Base-by-base conservation (phyloP, 768 basidiomycete species). In the Podaxis pistillaris region DNA sequence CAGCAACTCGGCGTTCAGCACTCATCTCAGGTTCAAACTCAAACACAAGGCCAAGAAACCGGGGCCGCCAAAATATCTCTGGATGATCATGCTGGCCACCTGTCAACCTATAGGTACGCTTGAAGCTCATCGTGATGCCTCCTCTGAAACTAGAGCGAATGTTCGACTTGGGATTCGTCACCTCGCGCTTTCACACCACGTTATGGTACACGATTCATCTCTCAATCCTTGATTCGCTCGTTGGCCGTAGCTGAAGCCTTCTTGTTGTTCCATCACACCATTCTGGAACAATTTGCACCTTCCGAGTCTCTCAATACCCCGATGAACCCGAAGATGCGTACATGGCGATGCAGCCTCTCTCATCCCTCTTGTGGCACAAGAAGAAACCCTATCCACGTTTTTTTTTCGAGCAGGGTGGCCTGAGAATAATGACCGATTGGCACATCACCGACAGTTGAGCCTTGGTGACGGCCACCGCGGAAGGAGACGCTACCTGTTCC, bases 381-480 rank as follows among this genome's bases (percentile, higher is more conserved):
- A 28, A 47, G n/a, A 28, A 2, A 12, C 30, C 11, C 40, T 1
- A 13, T 17, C 11, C 15, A 12, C 40, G 2, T 12, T 40, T 6
- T 11, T 33, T 58, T 58, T 8, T 37, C 19, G 28, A 0, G 47
- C 22, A 7, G 19, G 6, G 57, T 58, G 36, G n/a, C 58, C 26
- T 50, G 47, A 46, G 37, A 38, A 58, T 50, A 47, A 58, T 49
- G 57, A 49, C 57, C 9, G 49, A 49, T 33, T 56, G 37, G 40
- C 13, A 40, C 4, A 13, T 40, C 13, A 13, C 40, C 11, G 11
- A 40, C 40, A 9, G 4, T 40, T 13, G 11, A 40, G 11, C 40
- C 11, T 40, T 40, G 11, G 4, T 15, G 17, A 40, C 11, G 40
- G 40, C 40, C 40, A 40, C 17, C 17, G 3, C 38, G 40, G 19